Evolutionary conservation across 2,329 filamentous ascomycete species (phyloP).

Genomic region (Macrophomina tecta): DNA sequence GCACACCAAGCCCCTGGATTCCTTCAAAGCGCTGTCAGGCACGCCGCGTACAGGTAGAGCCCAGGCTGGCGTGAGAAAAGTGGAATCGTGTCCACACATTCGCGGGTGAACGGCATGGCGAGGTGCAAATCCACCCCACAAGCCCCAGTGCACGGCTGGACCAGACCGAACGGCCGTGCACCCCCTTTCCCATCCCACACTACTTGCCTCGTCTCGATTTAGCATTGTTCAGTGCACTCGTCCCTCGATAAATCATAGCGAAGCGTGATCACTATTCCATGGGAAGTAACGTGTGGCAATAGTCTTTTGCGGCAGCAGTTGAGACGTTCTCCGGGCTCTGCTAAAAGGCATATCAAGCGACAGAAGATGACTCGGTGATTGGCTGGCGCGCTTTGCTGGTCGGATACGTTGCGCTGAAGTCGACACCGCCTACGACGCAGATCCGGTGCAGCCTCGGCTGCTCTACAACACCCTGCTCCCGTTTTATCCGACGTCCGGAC

Average conservation of each 20-base stretch:
- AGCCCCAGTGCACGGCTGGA: neutral
- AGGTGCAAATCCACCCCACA: constrained; percentile 10
- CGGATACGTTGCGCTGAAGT: neutral
- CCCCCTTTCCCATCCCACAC: constrained; percentile 6
- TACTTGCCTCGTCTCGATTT: neutral
- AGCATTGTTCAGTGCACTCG: neutral
- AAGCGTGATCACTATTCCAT: neutral
- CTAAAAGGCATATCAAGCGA: no score
- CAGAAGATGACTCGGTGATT: neutral
- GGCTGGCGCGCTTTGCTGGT: neutral
- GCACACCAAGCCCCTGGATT: neutral
- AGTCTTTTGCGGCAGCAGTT: no score
- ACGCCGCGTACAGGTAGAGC: neutral
- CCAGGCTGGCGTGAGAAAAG: constrained; percentile 3
- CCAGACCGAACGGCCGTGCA: constrained; percentile 1
- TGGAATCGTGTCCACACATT: neutral
- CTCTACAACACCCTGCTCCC: neutral
- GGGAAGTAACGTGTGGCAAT: no score
- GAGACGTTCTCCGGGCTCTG: no score
- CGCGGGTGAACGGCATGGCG: neutral
- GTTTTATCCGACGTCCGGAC: neutral
- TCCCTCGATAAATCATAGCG: neutral
- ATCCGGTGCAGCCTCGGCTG: constrained; percentile 13
- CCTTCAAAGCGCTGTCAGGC: neutral
- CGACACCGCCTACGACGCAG: constrained; percentile 8